Conservation (phyloP, 257 asterid species). For the Paulownia fortunei region DNA sequence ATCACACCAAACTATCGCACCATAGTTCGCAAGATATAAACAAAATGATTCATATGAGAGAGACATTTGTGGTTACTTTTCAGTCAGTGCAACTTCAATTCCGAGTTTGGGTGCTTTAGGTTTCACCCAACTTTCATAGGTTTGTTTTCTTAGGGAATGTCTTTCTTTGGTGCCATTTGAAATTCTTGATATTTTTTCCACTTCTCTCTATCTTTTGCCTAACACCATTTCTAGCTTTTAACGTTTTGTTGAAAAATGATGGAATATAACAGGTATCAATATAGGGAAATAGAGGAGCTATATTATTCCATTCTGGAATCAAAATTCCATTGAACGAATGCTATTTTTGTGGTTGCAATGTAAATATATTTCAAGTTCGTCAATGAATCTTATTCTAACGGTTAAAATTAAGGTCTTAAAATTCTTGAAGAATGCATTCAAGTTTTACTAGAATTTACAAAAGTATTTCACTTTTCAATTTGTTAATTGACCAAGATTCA, state of each 20-base stretch:
- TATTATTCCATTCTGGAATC: slow-evolving; percentile 20
- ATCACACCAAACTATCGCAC: slow-evolving; percentile 18
- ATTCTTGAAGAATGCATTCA: too few relatives aligned
- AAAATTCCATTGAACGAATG: slow-evolving; percentile 11
- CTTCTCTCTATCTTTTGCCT: slow-evolving; percentile 37
- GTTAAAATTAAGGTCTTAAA: background rate
- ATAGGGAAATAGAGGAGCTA: slow-evolving; percentile 26
- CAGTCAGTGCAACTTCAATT: slow-evolving; percentile 25
- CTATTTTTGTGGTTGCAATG: too few relatives aligned
- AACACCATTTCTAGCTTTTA: slow-evolving; percentile 26
- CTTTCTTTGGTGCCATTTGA: slow-evolving; percentile 30
- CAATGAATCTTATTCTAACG: background rate
- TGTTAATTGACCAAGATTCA: too few relatives aligned
- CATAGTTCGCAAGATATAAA: slow-evolving; percentile 9
- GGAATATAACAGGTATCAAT: background rate
- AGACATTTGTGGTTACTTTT: slow-evolving; percentile 44
- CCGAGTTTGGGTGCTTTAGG: slow-evolving; percentile 46
- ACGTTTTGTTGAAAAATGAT: slow-evolving; percentile 13
- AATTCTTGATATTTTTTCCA: background rate
- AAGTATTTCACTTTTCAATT: too few relatives aligned
- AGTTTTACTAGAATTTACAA: too few relatives aligned
- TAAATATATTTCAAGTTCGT: too few relatives aligned
- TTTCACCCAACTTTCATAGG: slow-evolving; percentile 53
- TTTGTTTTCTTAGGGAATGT: slow-evolving; percentile 40
- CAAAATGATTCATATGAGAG: slow-evolving; percentile 35